Base-by-base conservation (phyloP, 192 early-diverging fungal species). In the Dimargaris verticillata region DNA sequence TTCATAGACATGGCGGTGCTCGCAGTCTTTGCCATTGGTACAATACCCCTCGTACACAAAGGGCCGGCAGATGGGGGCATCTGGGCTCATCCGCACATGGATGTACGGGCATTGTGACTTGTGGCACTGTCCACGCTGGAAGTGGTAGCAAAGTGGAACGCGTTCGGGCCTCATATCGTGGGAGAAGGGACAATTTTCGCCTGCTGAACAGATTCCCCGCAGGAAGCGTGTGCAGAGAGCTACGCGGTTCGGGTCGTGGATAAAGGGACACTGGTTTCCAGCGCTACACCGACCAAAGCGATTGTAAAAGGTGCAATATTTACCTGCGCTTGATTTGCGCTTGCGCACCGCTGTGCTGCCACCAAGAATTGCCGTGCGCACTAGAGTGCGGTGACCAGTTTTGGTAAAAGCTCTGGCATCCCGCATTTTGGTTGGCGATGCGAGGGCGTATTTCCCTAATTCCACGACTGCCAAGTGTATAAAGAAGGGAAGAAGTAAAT, bases 11-110 rank as follows among this genome's bases (percentile, higher is more conserved):
- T 88, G 85, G 4, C 80, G 74, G 53, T 81, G 66, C 20, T 66
- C 64, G 60, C 85, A 88, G 9, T 63, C 61, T 0, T 24, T 29
- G 20, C 81, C 85, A 44, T 74, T 72, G 13, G 74, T 67, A 62
- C 85, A 88, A 62, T 69, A 82, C 0, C 84, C 83, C 41, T 78
- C 73, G 22, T 74, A 72, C 0, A 79, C 77, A 72, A 88, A 88
- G 1, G 68, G 68, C 28, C 74, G 74, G 49, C 85, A 88, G 18
- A 86, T 79, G 0, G 80, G 74, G 14, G 81, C 79, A 46, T 77
- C 73, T 0, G 75, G 70, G 49, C 72, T 80, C 20, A 75, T 63
- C 55, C 74, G 78, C 42, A 75, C 70, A 53, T 87, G 85, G 18
- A 71, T 54, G 59, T 80, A 87, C 13, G 66, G 60, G 55, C 85